Evolutionary conservation across 495 filamentous ascomycete genomes (phyloP).

Genomic region (Aspergillus bridgeri): DNA sequence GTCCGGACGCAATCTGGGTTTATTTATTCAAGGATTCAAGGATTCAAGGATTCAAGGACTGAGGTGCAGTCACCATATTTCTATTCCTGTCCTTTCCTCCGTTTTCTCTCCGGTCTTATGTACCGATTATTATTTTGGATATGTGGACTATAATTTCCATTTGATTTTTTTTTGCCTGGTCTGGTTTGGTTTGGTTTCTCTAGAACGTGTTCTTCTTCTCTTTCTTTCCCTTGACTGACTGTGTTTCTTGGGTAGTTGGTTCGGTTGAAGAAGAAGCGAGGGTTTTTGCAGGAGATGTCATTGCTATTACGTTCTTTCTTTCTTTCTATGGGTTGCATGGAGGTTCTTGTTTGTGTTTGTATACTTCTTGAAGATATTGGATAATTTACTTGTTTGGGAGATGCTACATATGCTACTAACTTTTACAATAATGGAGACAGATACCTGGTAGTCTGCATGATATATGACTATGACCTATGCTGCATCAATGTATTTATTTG

Average conservation of each 20-base stretch:
- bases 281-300: too few species aligned
- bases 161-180: background rate
- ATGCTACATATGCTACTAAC: too few species aligned
- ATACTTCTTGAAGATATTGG: background rate
- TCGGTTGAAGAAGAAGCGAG: too few species aligned
- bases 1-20: background rate
- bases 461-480: too few species aligned
- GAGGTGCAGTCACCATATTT: slow-evolving; percentile 2
- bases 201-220: background rate
- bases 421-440: background rate
- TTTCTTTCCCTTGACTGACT: too few species aligned
- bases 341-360: background rate
- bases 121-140: background rate
- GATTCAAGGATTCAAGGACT: too few species aligned
- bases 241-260: too few species aligned
- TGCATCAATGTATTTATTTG: background rate
- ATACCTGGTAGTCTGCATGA: too few species aligned
- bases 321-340: background rate
- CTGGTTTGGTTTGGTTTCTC: too few species aligned
- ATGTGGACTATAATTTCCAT: background rate
- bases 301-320: background rate
- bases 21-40: slow-evolving; percentile 6
- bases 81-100: background rate
- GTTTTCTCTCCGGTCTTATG: background rate
- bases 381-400: background rate